Evolutionary conservation across 768 basidiomycete genomes (phyloP).

Genomic region (Ramaria sp.): DNA sequence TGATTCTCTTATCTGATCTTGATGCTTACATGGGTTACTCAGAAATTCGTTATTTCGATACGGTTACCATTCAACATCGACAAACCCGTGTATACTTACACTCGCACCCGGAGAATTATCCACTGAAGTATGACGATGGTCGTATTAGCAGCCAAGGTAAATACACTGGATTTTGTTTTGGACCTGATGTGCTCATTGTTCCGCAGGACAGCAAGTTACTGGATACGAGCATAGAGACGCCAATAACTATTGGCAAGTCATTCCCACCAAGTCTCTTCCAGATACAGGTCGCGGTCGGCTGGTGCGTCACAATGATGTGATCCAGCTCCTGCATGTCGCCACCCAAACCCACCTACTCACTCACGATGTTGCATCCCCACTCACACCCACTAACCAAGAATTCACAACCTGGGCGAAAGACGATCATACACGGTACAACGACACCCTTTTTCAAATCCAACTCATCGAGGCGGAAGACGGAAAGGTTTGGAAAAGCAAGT

Average conservation of each 20-base stretch:
- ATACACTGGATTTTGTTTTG: conserved; percentile 1
- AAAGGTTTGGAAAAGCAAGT: conserved; percentile 87
- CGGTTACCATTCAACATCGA: conserved; percentile 78
- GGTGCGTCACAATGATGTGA: conserved; percentile 79
- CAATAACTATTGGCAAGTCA: conserved; percentile 93
- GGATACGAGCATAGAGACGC: conserved; percentile 89
- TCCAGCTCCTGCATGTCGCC: conserved; percentile 81
- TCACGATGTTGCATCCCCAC: conserved; percentile 94
- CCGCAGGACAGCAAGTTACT: conserved; percentile 84
- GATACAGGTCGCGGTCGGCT: conserved; percentile 88
- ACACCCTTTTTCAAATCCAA: conserved; percentile 77
- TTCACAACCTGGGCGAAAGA: conserved; percentile 88
- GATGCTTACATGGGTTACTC: conserved; percentile 7
- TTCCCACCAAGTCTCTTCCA: conserved; percentile 91
- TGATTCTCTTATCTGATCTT: conserved; percentile 1
- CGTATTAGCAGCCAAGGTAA: conserved; percentile 88
- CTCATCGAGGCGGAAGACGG: conserved; percentile 67
- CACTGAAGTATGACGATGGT: conserved; percentile 89
- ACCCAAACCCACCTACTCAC: conserved; percentile 80
- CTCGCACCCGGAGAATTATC: conserved; percentile 86
- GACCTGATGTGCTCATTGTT: background rate
- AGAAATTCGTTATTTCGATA: conserved; percentile 95
- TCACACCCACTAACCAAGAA: conserved; percentile 97
- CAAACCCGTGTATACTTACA: conserved; percentile 91
- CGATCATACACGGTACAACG: conserved; percentile 67